Evolutionary conservation across 305 asterid species (phyloP), one percentile per base, ranked within the genome.

Genomic region (Rubia peregrina): DNA sequence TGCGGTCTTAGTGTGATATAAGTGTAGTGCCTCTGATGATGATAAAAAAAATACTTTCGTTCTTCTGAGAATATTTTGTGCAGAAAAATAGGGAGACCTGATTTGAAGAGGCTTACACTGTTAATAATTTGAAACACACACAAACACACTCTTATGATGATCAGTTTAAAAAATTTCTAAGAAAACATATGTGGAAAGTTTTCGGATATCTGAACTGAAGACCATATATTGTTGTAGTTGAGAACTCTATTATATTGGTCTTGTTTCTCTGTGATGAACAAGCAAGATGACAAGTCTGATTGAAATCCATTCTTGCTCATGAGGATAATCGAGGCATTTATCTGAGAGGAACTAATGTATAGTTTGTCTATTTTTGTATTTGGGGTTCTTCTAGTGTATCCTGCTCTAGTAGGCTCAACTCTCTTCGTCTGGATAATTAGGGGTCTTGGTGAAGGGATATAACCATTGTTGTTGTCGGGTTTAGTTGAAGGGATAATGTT

Each of bases 251-350:
- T 7, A 43, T 71, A 7, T 69, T 7, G 30, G 14, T 6, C 33
- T 3, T 57, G 65, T 71, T 78, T 72, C 95, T 86, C 88, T 0
- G 67, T 85, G 95, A 88, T 82, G 95, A 81, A 73, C 40, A 76
- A 44, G 55, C 36, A 67, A 83, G 95, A 88, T 88, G 91, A 88
- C 91, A 87, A 88, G 90, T 83, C 90, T 82, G 89, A 84, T 79
- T 63, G 81, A 86, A 82, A 79, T 83, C 87, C 88, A 83, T 86
- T 82, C 90, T 63, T 65, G 55, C 73, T 70, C 17, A 69, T 83
- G 89, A 82, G 85, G 88, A 77, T 80, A 77, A 79, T 76, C 80
- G 89, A 87, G 92, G 92, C 89, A 86, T 89, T 89, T 86, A 14
- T 46, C 53, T 46, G 53, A 46, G 53, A 46, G 53, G 53, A 46